These are phyloP conservation scores for Allium cepa DNA, from an alignment of 106 monocot species.

Conservation along the genomic window DNA sequence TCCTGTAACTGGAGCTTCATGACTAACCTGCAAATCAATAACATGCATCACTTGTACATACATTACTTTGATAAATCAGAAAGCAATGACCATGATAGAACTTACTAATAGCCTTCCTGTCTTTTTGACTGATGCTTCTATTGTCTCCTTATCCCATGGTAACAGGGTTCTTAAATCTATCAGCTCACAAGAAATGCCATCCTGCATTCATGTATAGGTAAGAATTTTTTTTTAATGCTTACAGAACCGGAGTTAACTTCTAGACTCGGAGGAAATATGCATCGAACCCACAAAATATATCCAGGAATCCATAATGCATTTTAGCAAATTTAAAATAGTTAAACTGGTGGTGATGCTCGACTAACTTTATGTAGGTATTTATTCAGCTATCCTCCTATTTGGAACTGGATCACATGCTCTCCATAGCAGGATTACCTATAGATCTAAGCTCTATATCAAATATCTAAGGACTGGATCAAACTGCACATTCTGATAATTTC, in stretches of 20 bases:
- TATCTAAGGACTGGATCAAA: no score
- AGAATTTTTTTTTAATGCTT: background rate
- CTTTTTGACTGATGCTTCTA: slow-evolving; percentile 89
- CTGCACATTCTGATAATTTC: no score
- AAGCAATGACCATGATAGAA: background rate
- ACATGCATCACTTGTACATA: background rate
- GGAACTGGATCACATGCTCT: no score
- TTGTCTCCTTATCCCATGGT: slow-evolving; percentile 92
- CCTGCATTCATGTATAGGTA: slow-evolving; percentile 34
- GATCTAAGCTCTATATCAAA: no score
- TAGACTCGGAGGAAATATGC: no score
- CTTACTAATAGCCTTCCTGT: slow-evolving; percentile 86
- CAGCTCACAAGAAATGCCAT: slow-evolving; percentile 92
- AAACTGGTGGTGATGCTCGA: no score
- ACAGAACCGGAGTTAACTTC: background rate
- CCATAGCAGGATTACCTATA: no score
- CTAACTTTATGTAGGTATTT: background rate
- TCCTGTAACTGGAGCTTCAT: slow-evolving; percentile 96
- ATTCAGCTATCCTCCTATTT: background rate
- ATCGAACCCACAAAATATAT: background rate
- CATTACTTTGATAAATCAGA: background rate
- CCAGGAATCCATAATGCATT: no score
- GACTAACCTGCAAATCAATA: slow-evolving; percentile 66
- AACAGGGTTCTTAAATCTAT: slow-evolving; percentile 83
- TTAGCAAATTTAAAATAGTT: no score